phyloP scores from a whole-genome alignment of 805 yeast species.

The Clavispora vitiphila region DNA sequence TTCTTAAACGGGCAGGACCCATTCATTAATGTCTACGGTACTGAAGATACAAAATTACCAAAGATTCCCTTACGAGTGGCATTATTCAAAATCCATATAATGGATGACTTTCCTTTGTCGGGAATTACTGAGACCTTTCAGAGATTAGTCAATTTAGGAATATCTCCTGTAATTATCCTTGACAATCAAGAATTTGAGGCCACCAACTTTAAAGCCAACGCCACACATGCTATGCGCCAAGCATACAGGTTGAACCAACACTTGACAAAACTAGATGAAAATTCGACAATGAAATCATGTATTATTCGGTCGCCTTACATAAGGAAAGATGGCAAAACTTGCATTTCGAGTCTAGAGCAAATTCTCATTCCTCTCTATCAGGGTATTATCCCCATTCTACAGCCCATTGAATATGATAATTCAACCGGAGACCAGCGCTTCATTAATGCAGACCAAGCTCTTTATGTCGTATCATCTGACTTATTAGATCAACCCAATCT shows the following conservation, averaged over 20 bases:
- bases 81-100: conserved; percentile 46
- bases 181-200: conserved; percentile 37
- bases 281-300: conserved; percentile 19
- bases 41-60: conserved; percentile 28
- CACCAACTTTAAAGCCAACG: conserved; percentile 26
- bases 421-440: conserved; percentile 21
- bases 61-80: conserved; percentile 50
- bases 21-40: conserved; percentile 27
- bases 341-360: conserved; percentile 24
- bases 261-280: conserved; percentile 19
- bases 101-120: conserved; percentile 24
- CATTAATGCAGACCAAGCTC: conserved; percentile 18
- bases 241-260: conserved; percentile 25
- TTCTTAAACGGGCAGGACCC: conserved; percentile 30
- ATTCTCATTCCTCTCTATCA: conserved; percentile 38
- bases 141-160: conserved; percentile 58
- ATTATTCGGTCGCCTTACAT: conserved; percentile 25
- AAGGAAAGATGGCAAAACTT: conserved; percentile 6
- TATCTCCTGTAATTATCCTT: conserved; percentile 65
- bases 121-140: conserved; percentile 55
- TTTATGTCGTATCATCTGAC: conserved; percentile 21
- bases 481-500: conserved; percentile 25
- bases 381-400: conserved; percentile 58
- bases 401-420: conserved; percentile 43
- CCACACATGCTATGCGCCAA: conserved; percentile 27